These are phyloP conservation scores for Pythium insidiosum DNA, from an alignment of 352 stramenopile species.

Conservation along the genomic window DNA sequence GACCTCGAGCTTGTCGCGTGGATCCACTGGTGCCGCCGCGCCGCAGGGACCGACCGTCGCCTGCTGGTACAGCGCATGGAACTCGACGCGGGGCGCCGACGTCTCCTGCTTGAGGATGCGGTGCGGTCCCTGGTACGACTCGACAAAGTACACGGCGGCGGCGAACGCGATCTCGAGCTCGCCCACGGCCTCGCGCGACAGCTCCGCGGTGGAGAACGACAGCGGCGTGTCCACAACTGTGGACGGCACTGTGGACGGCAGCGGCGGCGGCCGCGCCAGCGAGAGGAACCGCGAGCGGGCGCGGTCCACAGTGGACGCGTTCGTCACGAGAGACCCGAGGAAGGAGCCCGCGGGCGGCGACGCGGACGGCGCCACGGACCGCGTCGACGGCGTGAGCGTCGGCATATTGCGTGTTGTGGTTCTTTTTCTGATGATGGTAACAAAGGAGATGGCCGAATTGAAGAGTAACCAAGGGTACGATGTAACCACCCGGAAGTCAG, in stretches of 20 bases:
- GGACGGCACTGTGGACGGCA: not conserved
- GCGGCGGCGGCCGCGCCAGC: constrained; percentile 10
- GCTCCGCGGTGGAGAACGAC: constrained; percentile 7
- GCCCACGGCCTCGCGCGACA: constrained; percentile 12
- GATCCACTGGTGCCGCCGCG: constrained; percentile 18
- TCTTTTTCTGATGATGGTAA: too few relatives aligned
- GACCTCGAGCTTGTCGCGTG: constrained; percentile 40
- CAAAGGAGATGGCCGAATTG: too few relatives aligned
- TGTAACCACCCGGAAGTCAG: too few relatives aligned
- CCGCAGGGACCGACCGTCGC: constrained; percentile 52
- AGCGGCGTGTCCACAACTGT: constrained; percentile 11
- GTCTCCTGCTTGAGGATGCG: constrained; percentile 66
- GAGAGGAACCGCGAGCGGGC: constrained; percentile 35
- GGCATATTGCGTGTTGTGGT: constrained; percentile 11
- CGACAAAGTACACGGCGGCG: constrained; percentile 66
- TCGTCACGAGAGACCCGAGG: constrained; percentile 32
- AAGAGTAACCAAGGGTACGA: too few relatives aligned
- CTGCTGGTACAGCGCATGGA: constrained; percentile 76
- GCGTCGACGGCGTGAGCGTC: constrained; percentile 11
- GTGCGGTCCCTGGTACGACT: constrained; percentile 74
- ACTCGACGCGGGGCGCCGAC: constrained; percentile 69
- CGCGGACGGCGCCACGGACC: not conserved
- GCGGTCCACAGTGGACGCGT: constrained; percentile 33
- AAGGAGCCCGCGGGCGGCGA: constrained; percentile 5
- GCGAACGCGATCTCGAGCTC: constrained; percentile 64